Conservation (phyloP, 1,139 yeast species). For the Sugiyamaella novakii region DNA sequence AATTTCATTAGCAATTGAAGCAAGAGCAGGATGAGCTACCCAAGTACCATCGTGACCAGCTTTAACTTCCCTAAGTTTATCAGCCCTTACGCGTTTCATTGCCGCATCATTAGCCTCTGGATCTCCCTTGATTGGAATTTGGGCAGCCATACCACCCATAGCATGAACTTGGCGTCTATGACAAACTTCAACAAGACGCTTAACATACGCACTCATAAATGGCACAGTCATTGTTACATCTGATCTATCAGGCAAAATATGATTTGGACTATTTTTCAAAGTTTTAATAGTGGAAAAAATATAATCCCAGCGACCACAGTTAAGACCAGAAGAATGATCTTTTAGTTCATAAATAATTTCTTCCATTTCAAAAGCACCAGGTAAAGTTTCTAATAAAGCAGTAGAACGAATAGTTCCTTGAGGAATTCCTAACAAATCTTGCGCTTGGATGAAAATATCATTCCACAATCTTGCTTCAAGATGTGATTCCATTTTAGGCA, state of each 20-base stretch:
- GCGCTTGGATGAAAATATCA: constrained; percentile 66
- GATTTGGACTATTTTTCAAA: constrained; percentile 60
- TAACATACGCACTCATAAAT: constrained; percentile 70
- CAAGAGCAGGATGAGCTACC: constrained; percentile 81
- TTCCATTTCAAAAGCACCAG: constrained; percentile 78
- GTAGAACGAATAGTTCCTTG: constrained; percentile 76
- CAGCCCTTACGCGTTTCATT: constrained; percentile 67
- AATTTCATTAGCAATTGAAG: constrained; percentile 68
- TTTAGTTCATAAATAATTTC: constrained; percentile 74
- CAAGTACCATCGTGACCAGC: constrained; percentile 80
- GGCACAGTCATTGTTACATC: constrained; percentile 76
- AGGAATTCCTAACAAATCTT: constrained; percentile 60
- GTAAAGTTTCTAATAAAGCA: constrained; percentile 70
- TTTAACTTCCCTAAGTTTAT: constrained; percentile 68
- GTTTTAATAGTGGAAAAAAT: constrained; percentile 71
- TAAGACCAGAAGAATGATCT: constrained; percentile 70
- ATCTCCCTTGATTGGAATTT: constrained; percentile 72
- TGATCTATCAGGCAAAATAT: constrained; percentile 67
- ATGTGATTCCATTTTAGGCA: constrained; percentile 79
- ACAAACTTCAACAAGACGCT: constrained; percentile 64
- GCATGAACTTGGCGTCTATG: constrained; percentile 76
- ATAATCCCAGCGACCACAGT: constrained; percentile 83
- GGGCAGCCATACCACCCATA: constrained; percentile 85
- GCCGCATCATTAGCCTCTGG: constrained; percentile 62
- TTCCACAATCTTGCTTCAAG: constrained; percentile 77